phyloP scores from a whole-genome alignment of 352 stramenopile genomes.

The Globisporangium recalcitrans region DNA sequence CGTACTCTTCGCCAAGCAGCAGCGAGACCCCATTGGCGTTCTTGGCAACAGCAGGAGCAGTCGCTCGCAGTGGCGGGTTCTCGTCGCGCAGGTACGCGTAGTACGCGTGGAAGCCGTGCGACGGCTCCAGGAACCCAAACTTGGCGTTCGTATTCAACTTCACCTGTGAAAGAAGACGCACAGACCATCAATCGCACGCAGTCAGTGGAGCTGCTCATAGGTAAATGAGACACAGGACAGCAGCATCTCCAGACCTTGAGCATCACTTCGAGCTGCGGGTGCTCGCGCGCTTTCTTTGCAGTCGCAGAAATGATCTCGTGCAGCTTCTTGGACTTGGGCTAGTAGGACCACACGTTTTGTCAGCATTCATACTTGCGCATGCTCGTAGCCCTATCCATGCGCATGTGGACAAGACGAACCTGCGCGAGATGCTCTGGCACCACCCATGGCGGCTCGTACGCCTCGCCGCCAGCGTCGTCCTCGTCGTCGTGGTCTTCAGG shows the following conservation, averaged over 20 bases:
- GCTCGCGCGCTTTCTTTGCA: conserved; percentile 33
- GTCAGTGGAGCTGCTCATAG: not conserved
- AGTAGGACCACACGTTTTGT: not conserved
- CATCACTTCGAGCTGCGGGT: conserved; percentile 44
- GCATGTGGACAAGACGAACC: conserved; percentile 18
- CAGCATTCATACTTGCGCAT: too few species aligned
- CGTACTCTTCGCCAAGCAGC: conserved; percentile 39
- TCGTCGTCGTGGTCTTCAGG: conserved; percentile 22
- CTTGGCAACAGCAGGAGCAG: not conserved
- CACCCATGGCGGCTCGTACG: conserved; percentile 23
- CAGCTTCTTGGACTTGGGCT: conserved; percentile 39
- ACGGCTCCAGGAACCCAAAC: conserved; percentile 34
- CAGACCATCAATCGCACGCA: not conserved
- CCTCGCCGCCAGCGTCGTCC: conserved; percentile 22
- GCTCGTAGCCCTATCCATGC: too few species aligned
- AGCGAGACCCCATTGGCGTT: conserved; percentile 13
- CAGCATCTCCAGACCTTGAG: conserved; percentile 26
- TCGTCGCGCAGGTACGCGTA: conserved; percentile 43
- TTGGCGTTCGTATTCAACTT: conserved; percentile 29
- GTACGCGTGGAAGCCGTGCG: conserved; percentile 32
- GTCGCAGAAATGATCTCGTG: conserved; percentile 42
- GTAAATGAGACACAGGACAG: not conserved
- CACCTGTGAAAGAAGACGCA: conserved; percentile 27
- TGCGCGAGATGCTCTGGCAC: conserved; percentile 24
- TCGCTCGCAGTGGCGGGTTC: conserved; percentile 16